phyloP scores from a whole-genome alignment of 1,284 basidiomycete species.

The Somion occarium region DNA sequence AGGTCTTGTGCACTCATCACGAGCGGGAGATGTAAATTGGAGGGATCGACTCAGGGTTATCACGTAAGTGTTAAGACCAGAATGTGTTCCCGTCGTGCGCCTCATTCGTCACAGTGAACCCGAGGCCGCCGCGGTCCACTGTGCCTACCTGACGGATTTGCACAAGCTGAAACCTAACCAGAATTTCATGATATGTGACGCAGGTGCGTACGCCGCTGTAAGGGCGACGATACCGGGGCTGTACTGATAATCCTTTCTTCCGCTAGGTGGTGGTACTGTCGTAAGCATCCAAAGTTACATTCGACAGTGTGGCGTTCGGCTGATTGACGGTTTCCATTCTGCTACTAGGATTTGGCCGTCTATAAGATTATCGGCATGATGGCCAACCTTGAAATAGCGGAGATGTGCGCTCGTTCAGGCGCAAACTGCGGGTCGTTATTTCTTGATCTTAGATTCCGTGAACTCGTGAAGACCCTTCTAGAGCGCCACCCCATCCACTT shows the following conservation, averaged over 20 bases:
- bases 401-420: slow-evolving; percentile 78
- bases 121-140: slow-evolving; percentile 82
- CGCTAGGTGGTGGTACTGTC: slow-evolving; percentile 59
- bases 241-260: not conserved
- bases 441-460: slow-evolving; percentile 76
- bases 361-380: slow-evolving; percentile 80
- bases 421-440: slow-evolving; percentile 81
- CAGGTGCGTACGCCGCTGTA: slow-evolving; percentile 35
- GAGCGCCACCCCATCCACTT: slow-evolving; percentile 75
- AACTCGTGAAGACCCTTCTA: slow-evolving; percentile 66
- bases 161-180: slow-evolving; percentile 73
- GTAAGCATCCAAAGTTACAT: slow-evolving; percentile 30
- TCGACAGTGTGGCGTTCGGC: not conserved
- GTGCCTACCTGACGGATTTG: slow-evolving; percentile 69
- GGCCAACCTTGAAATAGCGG: slow-evolving; percentile 74
- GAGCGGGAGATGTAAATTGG: slow-evolving; percentile 71
- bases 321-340: not conserved
- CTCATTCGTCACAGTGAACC: slow-evolving; percentile 47
- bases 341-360: slow-evolving; percentile 54
- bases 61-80: slow-evolving; percentile 38
- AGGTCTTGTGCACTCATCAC: slow-evolving; percentile 65
- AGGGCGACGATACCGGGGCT: not conserved
- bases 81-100: not conserved
- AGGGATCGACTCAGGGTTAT: slow-evolving; percentile 75
- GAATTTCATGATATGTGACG: slow-evolving; percentile 78